Conservation (phyloP, 1,284 basidiomycete genomes). For the Albatrellus sp. region DNA sequence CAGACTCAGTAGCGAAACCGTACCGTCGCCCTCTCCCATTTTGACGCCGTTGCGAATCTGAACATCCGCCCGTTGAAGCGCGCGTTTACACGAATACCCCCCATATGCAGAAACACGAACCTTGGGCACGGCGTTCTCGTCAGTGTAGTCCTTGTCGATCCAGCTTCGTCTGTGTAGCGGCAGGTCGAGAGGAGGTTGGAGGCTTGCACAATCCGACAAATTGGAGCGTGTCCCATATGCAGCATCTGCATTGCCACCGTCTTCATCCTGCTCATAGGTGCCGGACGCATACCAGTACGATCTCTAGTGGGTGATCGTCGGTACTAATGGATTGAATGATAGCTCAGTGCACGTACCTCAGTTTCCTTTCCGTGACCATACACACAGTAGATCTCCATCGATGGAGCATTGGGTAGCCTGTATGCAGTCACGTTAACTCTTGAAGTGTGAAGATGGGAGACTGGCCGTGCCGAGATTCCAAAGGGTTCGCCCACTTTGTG, state of each 20-base stretch:
- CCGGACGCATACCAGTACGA: constrained; percentile 78
- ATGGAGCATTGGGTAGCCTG: constrained; percentile 82
- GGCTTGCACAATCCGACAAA: constrained; percentile 26
- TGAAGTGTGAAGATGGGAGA: not conserved
- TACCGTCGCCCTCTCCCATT: constrained; percentile 93
- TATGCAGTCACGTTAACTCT: not conserved
- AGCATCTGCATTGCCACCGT: constrained; percentile 34
- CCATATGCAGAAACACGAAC: constrained; percentile 18
- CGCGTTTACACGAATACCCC: not conserved
- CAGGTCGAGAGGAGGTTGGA: constrained; percentile 39
- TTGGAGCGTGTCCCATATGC: constrained; percentile 27
- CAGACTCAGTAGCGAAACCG: constrained; percentile 80
- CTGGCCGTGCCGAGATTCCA: constrained; percentile 63
- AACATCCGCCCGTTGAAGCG: too few species aligned
- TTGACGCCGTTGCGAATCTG: constrained; percentile 74
- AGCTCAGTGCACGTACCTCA: constrained; percentile 41
- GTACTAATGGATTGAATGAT: not conserved
- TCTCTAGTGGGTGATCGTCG: constrained; percentile 27
- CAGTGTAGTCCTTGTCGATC: constrained; percentile 77
- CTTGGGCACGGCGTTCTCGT: constrained; percentile 51
- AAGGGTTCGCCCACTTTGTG: constrained; percentile 89
- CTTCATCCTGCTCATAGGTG: constrained; percentile 51
- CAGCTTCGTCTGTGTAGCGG: constrained; percentile 53
- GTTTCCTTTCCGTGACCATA: constrained; percentile 97
- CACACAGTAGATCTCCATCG: constrained; percentile 87